A percentile compares a stretch with the other conserved stretches of the same genome.
Conservation (phyloP, 805 yeast genomes). For the Dipodascus geniculatus region DNA sequence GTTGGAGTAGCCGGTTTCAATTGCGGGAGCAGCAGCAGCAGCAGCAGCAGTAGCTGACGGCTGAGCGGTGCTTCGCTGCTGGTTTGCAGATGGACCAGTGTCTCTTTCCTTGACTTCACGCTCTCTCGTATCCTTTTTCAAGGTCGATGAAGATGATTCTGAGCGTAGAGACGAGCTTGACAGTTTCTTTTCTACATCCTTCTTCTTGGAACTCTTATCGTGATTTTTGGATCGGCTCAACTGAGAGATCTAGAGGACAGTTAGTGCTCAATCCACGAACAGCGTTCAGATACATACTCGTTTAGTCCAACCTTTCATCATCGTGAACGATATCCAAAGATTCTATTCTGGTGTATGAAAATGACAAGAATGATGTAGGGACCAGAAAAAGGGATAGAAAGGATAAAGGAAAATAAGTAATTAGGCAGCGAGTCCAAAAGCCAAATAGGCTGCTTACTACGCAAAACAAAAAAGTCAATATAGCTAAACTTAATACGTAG, state of each 20-base stretch:
- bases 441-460: not conserved
- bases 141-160: conserved; percentile 3
- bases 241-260: conserved; percentile 4
- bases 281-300: conserved; percentile 17
- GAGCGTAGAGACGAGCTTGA: not conserved
- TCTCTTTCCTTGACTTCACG: conserved; percentile 8
- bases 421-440: not conserved
- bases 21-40: not conserved
- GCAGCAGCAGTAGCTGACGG: not conserved
- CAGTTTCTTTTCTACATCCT: conserved; percentile 5
- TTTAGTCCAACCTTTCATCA: conserved; percentile 31
- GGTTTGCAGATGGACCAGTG: conserved; percentile 4
- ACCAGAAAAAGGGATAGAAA: not conserved
- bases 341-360: not conserved
- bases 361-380: not conserved
- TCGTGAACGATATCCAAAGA: conserved; percentile 5
- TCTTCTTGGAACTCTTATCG: conserved; percentile 8
- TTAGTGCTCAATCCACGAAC: not conserved
- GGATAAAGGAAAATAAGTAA: not conserved
- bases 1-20: not conserved
- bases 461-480: not conserved
- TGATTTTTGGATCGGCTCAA: conserved; percentile 13
- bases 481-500: no score
- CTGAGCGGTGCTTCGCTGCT: not conserved
- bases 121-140: conserved; percentile 11